Base-by-base conservation (phyloP, 805 yeast species). In the Lipomyces sp. region DNA sequence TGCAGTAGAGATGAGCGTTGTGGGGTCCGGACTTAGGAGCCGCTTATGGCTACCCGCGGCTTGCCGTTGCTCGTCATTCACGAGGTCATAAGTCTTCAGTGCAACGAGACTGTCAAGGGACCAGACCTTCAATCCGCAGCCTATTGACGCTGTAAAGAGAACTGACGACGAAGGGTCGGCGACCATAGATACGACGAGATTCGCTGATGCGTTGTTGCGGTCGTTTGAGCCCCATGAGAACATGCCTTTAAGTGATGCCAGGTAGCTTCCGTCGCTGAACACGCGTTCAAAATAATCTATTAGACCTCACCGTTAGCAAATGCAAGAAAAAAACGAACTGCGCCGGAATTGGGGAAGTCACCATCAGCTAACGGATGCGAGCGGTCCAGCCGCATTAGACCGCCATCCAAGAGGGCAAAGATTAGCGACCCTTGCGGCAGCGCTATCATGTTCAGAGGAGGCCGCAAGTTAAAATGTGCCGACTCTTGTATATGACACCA, bases 371-470 rank as follows among this genome's bases (percentile, higher is more conserved):
- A 64, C 10, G 68, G 56, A 18, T 50, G 19, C 6, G 59, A 39
- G 34, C 72, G 59, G 28, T 59, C 47, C 18, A 53, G 33, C 43
- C 51, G 55, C 43, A 87, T 68, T 37, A 89, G 65, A 1, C 90
- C 87, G 23, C 97, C 96, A 68, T 90, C 95, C 39, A 75, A 74
- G 43, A 89, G 70, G 3, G 87, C 73, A 0, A 84, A 79, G 2
- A 88, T 64, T 7, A 81, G 63, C 39, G 75, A 73, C 2, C 63
- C 60, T 0, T 68, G 55, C 29, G 78, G 74, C 14, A 81, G 66
- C 1, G 83, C 65, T 43, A 73, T 70, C 53, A 84, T 60, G 19
- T 74, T 66, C 38, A 78, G 77, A 1, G 91, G 88, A 22, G 68
- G 66, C 60, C 84, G 73, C 4, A 78, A 63, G 29, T 77, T 79